phyloP scores from a whole-genome alignment of 2,329 filamentous ascomycete species.

The Pseudogymnoascus sp. region DNA sequence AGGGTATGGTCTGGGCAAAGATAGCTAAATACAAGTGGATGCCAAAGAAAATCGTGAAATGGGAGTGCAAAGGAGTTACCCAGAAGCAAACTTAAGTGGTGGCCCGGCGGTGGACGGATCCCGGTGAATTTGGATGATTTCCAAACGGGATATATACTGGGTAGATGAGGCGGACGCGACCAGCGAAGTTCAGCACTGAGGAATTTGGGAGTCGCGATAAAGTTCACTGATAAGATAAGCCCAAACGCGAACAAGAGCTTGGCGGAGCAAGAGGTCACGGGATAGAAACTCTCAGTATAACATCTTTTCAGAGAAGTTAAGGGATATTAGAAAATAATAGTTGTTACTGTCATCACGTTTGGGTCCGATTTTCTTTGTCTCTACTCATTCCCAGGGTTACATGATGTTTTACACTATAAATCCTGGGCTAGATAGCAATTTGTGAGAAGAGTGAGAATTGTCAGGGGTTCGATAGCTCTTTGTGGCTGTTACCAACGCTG shows the following conservation, averaged over 20 bases:
- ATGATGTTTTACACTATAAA: not conserved
- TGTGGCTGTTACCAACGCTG: not conserved
- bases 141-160: not conserved
- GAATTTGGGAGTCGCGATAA: constrained; percentile 1
- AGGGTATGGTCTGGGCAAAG: not conserved
- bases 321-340: not conserved
- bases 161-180: not conserved
- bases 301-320: not conserved
- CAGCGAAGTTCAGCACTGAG: not conserved
- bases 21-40: not conserved
- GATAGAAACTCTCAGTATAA: not conserved
- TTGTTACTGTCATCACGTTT: too few relatives aligned
- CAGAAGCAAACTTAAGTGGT: not conserved
- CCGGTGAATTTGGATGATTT: not conserved
- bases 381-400: too few relatives aligned
- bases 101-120: not conserved
- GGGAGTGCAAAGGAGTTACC: not conserved
- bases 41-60: not conserved
- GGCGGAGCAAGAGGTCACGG: not conserved
- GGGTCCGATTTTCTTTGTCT: too few relatives aligned
- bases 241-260: not conserved
- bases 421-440: not conserved
- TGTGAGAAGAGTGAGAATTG: not conserved
- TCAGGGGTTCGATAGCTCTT: not conserved
- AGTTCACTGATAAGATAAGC: constrained; percentile 8